Base-by-base conservation (phyloP, 2,329 filamentous ascomycete genomes). In the Sporothrix pseudoabietina region DNA sequence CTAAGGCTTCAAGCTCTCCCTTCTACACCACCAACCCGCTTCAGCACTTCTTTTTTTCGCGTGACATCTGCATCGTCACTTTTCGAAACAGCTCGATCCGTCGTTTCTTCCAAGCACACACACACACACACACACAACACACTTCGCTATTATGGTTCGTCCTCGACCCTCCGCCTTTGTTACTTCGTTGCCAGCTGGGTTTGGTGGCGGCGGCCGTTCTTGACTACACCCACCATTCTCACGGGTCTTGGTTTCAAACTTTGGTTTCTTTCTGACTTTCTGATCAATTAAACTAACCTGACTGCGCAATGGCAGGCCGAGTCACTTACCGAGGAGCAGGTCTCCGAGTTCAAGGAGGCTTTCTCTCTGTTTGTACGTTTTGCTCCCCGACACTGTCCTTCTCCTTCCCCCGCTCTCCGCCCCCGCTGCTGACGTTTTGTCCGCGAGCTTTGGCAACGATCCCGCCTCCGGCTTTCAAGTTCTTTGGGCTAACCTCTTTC, bases 271-370 rank as follows among this genome's bases (percentile, higher is more conserved):
- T 47, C 6, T 52, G 39, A 49, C 54, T 54, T 65, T 47, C 6
- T 52, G 39, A 49, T 7, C 57, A 22, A 30, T n/a, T 26, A 49
- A 8, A 49, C 73, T 70, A 72, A 74, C 54, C 44, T 19, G 44
- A 49, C 44, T 49, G 54, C 14, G 49, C 52, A 52, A 44, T 32
- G 47, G 77, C 83, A 98, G 95, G 95, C 95, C 84, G 96, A 99
- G 84, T 95, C 95, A 84, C 92, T 99, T 82, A 98, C 96, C 80
- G 96, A 99, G 89, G 96, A 99, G 87, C 96, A 99, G 90, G 96
- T 99, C 83, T 98, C 96, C 83, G 96, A 99, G 88, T 99, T 98
- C 89, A 99, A 98, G 92, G 96, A 99, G 88, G 96, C 96, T 72
- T 99, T 99, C 87, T 99, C 96, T 83, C 93, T 99, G 78, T 99